phyloP scores from a whole-genome alignment of 768 basidiomycete genomes.

The Rhodotorula paludigena region DNA sequence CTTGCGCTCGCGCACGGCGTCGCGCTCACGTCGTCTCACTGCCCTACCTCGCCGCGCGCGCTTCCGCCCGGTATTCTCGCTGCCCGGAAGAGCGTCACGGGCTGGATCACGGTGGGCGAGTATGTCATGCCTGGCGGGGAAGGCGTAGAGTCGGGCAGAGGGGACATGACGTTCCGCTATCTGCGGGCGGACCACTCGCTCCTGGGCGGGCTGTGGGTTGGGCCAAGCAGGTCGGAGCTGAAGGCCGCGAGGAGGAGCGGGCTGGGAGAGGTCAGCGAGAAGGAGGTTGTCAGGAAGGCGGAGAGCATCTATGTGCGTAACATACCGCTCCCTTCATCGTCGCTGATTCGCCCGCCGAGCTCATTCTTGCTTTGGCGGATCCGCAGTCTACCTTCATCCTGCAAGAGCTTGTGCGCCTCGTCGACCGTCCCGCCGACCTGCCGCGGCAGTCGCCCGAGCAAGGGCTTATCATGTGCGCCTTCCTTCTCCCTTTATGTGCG shows the following conservation, averaged over 20 bases:
- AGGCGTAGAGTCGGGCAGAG: background rate
- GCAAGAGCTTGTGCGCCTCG: constrained; percentile 76
- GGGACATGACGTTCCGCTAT: constrained; percentile 48
- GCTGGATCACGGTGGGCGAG: constrained; percentile 77
- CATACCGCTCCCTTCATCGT: background rate
- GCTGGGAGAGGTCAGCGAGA: constrained; percentile 51
- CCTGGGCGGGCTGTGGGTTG: constrained; percentile 67
- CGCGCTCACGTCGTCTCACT: constrained; percentile 12
- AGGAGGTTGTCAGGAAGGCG: constrained; percentile 16
- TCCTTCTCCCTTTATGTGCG: background rate
- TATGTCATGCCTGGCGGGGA: constrained; percentile 27
- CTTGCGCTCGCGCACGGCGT: constrained; percentile 6
- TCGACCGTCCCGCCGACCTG: constrained; percentile 52
- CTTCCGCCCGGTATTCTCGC: constrained; percentile 55
- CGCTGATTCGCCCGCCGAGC: background rate
- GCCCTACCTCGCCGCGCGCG: constrained; percentile 3
- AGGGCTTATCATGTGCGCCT: constrained; percentile 66
- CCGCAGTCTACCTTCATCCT: constrained; percentile 78
- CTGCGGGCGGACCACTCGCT: constrained; percentile 58
- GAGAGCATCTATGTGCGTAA: constrained; percentile 45
- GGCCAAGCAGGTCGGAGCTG: constrained; percentile 46
- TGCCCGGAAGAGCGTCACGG: constrained; percentile 66
- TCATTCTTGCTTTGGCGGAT: constrained; percentile 53
- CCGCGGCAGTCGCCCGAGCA: constrained; percentile 50
- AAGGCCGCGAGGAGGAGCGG: constrained; percentile 51